Percentiles rank a stretch among this genome's conserved stretches.
phyloP scores from a whole-genome alignment of 495 filamentous ascomycete species.

The Talaromyces borbonicus region DNA sequence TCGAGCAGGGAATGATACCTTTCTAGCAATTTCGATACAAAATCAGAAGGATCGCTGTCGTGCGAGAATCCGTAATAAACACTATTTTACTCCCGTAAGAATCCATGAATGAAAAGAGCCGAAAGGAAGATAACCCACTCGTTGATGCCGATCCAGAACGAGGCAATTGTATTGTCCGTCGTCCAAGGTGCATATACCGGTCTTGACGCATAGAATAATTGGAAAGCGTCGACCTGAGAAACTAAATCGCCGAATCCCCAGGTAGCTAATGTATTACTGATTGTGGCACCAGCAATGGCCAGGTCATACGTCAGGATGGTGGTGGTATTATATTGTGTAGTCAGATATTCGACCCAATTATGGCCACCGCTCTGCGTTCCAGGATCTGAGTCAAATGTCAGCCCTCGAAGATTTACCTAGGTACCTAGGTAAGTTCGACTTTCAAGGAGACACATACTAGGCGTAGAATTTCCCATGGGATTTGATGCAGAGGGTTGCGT shows the following conservation, averaged over 20 bases:
- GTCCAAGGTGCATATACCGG: constrained; percentile 44
- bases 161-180: constrained; percentile 45
- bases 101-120: neutral
- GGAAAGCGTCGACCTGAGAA: constrained; percentile 22
- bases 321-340: constrained; percentile 51
- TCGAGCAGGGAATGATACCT: constrained; percentile 28
- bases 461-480: constrained; percentile 55
- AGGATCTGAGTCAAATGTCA: constrained; percentile 9
- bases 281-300: constrained; percentile 60
- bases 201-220: constrained; percentile 17
- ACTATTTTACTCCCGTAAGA: neutral
- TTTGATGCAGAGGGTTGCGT: constrained; percentile 48
- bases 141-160: constrained; percentile 63
- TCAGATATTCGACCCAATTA: constrained; percentile 64
- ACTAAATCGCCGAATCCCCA: constrained; percentile 18
- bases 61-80: constrained; percentile 2
- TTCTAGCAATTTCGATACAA: neutral
- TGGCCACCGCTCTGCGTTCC: constrained; percentile 40
- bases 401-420: too few species aligned
- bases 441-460: neutral
- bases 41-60: neutral
- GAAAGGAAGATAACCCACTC: constrained; percentile 26
- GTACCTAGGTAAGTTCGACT: too few species aligned
- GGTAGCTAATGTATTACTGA: constrained; percentile 47
- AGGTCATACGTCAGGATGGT: constrained; percentile 55